Base-by-base conservation (phyloP, 2,329 filamentous ascomycete genomes). In the Trichoderma sp. region DNA sequence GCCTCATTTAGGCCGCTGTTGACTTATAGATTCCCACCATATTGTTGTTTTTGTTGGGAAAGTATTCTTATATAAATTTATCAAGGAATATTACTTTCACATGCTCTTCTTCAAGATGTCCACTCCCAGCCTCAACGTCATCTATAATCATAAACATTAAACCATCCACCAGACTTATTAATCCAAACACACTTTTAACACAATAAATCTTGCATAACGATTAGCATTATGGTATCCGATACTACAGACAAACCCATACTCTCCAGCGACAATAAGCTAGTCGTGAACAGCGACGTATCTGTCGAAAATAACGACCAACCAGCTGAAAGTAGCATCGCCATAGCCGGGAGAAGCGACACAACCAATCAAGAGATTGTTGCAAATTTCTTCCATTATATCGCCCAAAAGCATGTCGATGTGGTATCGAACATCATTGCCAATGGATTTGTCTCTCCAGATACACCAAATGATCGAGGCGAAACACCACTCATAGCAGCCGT, bases 401-500 rank as follows among this genome's bases (percentile, higher is more conserved):
- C 47, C 26, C 8, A 18, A 4, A 63, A 62, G 28, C 18, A 65
- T 12, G 43, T 30, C 21, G 21, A 47, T 4, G 26, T 21, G 5
- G 58, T 51, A 7, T 63, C 6, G 4, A 18, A 47, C 9, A 34
- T 70, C 11, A 36, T 72, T 12, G 61, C 28, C 1, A 14, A 21
- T 6, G 26, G 58, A 3, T 24, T 43, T 9, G 66, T 64, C 15
- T 34, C 26, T 21, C 32, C 58, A 6, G 43, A 72, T 15, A 51
- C 34, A 9, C 58, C 58, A 30, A 70, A 70, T 62, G 7, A 30
- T 8, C 36, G n/a, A 21, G 53, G 58, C 39, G 58, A 70, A 51
- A 72, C 66, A 1, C 71, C 71, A 28, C 58, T 72, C 3, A 56
- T 72, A 26, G 47, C 9, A 24, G 71, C 71, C 8, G 43, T 72